phyloP scores from a whole-genome alignment of 148 eudicot genomes.

The Nepenthes gracilis region DNA sequence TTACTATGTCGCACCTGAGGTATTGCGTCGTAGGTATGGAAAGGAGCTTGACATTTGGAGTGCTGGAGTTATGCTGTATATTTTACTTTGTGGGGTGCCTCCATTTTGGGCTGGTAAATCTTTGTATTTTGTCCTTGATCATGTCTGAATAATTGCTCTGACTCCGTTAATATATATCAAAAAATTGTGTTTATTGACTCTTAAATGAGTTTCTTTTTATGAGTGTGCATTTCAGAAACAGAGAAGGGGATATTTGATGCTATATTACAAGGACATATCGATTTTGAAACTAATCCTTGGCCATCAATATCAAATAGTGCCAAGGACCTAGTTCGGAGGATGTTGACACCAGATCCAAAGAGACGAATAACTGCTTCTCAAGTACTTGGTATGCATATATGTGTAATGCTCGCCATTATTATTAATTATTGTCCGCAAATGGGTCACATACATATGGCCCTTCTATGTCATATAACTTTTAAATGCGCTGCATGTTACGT shows the following conservation, averaged over 20 bases:
- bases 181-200: not conserved
- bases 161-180: not conserved
- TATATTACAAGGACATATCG: constrained; percentile 61
- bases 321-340: constrained; percentile 71
- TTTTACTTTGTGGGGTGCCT: constrained; percentile 89
- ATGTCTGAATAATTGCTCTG: not conserved
- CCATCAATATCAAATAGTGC: constrained; percentile 78
- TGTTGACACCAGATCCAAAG: constrained; percentile 83
- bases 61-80: constrained; percentile 90
- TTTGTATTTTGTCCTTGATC: not conserved
- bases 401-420: constrained; percentile 1
- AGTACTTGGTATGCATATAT: constrained; percentile 63
- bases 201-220: not conserved
- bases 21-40: constrained; percentile 70
- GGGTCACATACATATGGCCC: no score
- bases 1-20: constrained; percentile 94
- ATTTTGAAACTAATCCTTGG: constrained; percentile 78
- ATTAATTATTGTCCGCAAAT: not conserved
- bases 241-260: constrained; percentile 89
- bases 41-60: constrained; percentile 90
- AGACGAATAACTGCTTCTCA: constrained; percentile 68
- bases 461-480: no score
- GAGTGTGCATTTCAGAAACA: constrained; percentile 36
- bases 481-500: no score
- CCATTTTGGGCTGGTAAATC: constrained; percentile 92